Evolutionary conservation across 805 yeast species (phyloP).

Genomic region (Starmerella khaoyaiensis): DNA sequence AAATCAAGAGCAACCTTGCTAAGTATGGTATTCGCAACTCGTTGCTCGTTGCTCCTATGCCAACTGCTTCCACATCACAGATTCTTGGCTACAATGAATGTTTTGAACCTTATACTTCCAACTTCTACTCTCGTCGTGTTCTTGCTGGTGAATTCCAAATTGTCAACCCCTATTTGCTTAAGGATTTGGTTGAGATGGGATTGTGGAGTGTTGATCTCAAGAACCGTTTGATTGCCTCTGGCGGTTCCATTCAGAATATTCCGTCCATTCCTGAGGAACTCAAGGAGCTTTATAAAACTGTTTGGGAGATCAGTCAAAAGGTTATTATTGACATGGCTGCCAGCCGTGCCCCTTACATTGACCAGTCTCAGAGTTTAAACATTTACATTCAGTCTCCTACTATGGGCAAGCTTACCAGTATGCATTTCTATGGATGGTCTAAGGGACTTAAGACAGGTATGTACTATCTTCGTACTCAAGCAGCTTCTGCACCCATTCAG

Average conservation of each 20-base stretch:
- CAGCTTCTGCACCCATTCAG: slow-evolving; percentile 94
- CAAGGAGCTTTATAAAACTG: slow-evolving; percentile 76
- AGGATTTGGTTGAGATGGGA: slow-evolving; percentile 69
- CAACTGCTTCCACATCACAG: slow-evolving; percentile 95
- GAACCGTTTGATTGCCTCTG: slow-evolving; percentile 55
- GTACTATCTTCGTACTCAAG: slow-evolving; percentile 95
- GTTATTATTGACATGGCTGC: slow-evolving; percentile 76
- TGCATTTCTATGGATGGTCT: slow-evolving; percentile 99
- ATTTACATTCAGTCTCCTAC: slow-evolving; percentile 82
- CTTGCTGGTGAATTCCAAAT: slow-evolving; percentile 89
- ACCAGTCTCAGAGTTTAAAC: slow-evolving; percentile 87
- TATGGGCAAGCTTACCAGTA: slow-evolving; percentile 89
- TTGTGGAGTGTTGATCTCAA: slow-evolving; percentile 74
- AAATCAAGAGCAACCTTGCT: slow-evolving; percentile 45
- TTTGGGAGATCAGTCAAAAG: slow-evolving; percentile 91
- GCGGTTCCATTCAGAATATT: slow-evolving; percentile 77
- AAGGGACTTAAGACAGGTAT: slow-evolving; percentile 97
- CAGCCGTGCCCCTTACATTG: slow-evolving; percentile 58
- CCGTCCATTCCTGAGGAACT: slow-evolving; percentile 60
- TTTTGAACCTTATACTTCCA: slow-evolving; percentile 91
- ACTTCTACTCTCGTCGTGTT: slow-evolving; percentile 81
- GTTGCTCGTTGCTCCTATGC: slow-evolving; percentile 72
- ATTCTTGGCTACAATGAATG: slow-evolving; percentile 89
- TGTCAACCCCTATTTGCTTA: slow-evolving; percentile 72
- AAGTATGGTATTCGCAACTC: slow-evolving; percentile 74